phyloP scores from a whole-genome alignment of 345 rosid genomes.

The Crucihimalaya himalaica region DNA sequence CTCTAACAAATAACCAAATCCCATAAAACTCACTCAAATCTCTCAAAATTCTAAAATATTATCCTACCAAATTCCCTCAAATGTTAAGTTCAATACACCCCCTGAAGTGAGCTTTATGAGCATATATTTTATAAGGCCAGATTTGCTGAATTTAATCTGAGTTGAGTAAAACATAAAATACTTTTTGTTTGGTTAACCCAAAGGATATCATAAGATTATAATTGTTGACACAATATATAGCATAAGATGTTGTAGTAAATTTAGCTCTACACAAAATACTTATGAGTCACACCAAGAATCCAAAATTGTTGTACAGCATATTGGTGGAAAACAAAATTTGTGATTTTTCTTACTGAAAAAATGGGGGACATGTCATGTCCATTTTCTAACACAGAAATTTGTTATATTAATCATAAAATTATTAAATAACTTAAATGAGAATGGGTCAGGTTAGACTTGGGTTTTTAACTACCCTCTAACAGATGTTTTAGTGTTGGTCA shows the following conservation, averaged over 20 bases:
- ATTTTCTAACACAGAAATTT: background rate
- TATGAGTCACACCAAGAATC: no score
- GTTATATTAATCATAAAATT: background rate
- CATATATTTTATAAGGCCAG: background rate
- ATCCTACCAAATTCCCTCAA: no score
- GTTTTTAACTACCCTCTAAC: background rate
- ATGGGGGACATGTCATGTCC: conserved; percentile 4
- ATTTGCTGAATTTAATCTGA: background rate
- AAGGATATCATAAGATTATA: background rate
- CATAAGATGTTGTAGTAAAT: no score
- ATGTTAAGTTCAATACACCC: no score
- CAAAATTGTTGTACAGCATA: no score
- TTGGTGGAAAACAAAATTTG: no score
- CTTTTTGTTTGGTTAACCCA: background rate
- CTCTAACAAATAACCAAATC: no score
- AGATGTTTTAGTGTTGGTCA: conserved; percentile 15
- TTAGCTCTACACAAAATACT: no score
- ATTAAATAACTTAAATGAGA: background rate
- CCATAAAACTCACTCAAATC: no score
- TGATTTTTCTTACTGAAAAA: no score
- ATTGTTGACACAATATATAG: background rate
- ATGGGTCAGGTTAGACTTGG: conserved; percentile 23
- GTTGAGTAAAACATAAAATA: background rate
- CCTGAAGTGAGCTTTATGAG: no score
- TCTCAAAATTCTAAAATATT: no score